Evolutionary conservation across 2,329 filamentous ascomycete genomes (phyloP).

Genomic region (Daldinia sp.): DNA sequence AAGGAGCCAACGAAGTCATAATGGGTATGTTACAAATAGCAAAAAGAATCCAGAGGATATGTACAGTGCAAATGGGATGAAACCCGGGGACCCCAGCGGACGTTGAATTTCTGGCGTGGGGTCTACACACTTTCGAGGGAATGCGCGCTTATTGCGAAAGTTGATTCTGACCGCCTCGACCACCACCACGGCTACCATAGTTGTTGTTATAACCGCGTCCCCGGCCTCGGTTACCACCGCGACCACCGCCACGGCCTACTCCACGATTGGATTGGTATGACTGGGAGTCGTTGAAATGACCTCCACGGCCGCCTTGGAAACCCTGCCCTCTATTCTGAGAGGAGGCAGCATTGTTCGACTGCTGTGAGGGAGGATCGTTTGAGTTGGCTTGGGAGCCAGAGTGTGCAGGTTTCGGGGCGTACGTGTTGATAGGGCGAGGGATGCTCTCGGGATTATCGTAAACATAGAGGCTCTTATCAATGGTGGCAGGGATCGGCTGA

Average conservation of each 20-base stretch:
- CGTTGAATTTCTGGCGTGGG: constrained; percentile 17
- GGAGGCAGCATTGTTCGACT: constrained; percentile 42
- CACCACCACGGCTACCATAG: constrained; percentile 51
- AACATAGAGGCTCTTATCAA: constrained; percentile 98
- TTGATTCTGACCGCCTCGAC: constrained; percentile 51
- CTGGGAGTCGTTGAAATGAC: constrained; percentile 52
- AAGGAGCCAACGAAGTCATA: constrained; percentile 48
- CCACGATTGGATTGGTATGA: constrained; percentile 51
- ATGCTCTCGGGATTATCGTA: constrained; percentile 97
- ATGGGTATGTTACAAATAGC: constrained; percentile 54
- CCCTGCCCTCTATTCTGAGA: constrained; percentile 50
- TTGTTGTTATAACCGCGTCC: constrained; percentile 53
- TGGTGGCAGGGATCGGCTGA: constrained; percentile 90
- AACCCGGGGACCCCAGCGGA: constrained; percentile 15
- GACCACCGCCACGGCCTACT: constrained; percentile 45
- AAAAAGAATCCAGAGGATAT: constrained; percentile 51
- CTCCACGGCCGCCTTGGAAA: constrained; percentile 44
- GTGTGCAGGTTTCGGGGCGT: constrained; percentile 47
- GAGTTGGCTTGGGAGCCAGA: constrained; percentile 46
- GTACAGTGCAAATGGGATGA: constrained; percentile 48
- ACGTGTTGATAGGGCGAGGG: constrained; percentile 78
- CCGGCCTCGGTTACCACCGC: constrained; percentile 44
- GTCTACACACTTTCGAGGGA: constrained; percentile 16
- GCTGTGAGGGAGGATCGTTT: constrained; percentile 45
- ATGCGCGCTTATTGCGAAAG: constrained; percentile 47